phyloP scores from a whole-genome alignment of 371 early-diverging fungal genomes.

The Fennellomyces sp. region DNA sequence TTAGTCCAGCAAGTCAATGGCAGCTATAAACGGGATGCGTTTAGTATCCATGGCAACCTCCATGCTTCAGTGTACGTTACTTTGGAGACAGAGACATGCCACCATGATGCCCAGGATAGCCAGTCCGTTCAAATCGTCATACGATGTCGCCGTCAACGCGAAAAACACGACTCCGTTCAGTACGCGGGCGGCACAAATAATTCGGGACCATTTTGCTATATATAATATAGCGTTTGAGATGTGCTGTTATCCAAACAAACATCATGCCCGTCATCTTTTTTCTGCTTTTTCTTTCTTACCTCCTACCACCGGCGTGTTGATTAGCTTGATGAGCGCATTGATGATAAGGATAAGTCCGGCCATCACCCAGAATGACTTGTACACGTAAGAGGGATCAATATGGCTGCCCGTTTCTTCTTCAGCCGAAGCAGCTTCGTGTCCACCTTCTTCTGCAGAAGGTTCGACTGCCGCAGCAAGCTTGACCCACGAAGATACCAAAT shows the following conservation, averaged over 20 bases:
- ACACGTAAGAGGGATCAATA: constrained; percentile 26
- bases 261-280: constrained; percentile 14
- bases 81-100: constrained; percentile 50
- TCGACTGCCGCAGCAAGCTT: constrained; percentile 14
- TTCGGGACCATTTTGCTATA: constrained; percentile 38
- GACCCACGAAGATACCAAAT: not conserved
- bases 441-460: constrained; percentile 8
- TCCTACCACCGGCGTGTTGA: constrained; percentile 37
- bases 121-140: constrained; percentile 40
- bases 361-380: constrained; percentile 45
- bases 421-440: not conserved
- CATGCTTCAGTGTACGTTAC: too few species aligned
- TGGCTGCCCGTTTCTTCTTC: constrained; percentile 5
- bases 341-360: constrained; percentile 43
- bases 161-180: constrained; percentile 54
- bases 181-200: constrained; percentile 52
- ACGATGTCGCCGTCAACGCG: constrained; percentile 42
- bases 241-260: too few species aligned
- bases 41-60: constrained; percentile 3
- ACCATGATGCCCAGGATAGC: constrained; percentile 52
- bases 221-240: not conserved
- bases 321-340: constrained; percentile 48
- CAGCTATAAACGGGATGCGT: constrained; percentile 11
- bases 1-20: constrained; percentile 44
- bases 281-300: constrained; percentile 24